Evolutionary conservation across 2,329 filamentous ascomycete genomes (phyloP).

Genomic region (Arachnomyces sp.): DNA sequence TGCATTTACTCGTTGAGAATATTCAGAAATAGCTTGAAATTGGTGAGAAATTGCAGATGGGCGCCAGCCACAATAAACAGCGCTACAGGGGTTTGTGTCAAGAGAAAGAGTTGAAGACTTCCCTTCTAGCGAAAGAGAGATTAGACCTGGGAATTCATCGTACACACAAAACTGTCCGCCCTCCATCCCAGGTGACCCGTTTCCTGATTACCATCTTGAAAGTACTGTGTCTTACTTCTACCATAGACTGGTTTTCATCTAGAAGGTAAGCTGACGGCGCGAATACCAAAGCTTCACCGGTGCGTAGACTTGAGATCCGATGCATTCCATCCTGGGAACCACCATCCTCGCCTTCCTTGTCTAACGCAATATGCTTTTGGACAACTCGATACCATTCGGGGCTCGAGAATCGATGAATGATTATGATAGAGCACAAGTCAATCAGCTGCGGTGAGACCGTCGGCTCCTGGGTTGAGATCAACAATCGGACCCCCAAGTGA

Average conservation of each 20-base stretch:
- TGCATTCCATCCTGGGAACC: constrained; percentile 11
- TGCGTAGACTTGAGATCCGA: constrained; percentile 17
- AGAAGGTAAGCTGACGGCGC: constrained; percentile 17
- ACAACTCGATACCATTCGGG: constrained; percentile 51
- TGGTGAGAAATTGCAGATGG: no score
- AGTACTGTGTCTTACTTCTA: constrained; percentile 13
- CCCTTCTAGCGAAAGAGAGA: no score
- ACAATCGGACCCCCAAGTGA: constrained; percentile 55
- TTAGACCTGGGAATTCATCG: no score
- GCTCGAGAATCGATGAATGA: constrained; percentile 62
- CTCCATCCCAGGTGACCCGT: no score
- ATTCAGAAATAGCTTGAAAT: no score
- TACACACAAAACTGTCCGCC: no score
- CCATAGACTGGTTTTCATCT: constrained; percentile 6
- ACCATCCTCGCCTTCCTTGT: constrained; percentile 38
- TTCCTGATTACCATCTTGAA: no score
- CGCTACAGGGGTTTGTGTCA: no score
- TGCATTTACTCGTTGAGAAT: no score
- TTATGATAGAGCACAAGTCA: constrained; percentile 58
- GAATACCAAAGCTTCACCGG: constrained; percentile 21
- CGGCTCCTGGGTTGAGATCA: constrained; percentile 69
- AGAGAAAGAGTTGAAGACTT: no score
- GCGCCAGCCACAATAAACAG: no score
- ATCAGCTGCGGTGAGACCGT: constrained; percentile 59
- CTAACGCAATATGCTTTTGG: constrained; percentile 28